Conservation (phyloP, 2,329 filamentous ascomycete species). For the Zymoseptoria passerinii region DNA sequence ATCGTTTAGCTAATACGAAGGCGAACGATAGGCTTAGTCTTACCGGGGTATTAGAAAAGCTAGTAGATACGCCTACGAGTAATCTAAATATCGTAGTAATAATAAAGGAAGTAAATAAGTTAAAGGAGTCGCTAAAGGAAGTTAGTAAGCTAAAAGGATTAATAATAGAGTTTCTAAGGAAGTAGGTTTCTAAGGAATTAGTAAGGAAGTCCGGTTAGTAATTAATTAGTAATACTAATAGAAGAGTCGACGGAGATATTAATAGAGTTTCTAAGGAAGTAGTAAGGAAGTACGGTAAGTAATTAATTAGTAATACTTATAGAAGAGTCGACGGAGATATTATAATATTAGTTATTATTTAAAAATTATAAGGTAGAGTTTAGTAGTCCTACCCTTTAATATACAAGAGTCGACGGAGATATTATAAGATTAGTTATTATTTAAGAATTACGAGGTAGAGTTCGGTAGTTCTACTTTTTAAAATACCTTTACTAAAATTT, state of each 20-base stretch:
- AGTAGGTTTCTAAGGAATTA: not conserved
- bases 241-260: not conserved
- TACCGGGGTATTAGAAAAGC: not conserved
- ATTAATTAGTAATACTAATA: not conserved
- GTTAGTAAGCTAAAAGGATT: not conserved
- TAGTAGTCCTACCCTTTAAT: not conserved
- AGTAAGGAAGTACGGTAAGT: not conserved
- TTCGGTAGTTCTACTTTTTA: not conserved
- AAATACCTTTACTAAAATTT: constrained; percentile 1
- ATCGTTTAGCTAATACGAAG: not conserved
- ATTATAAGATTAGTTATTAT: not conserved
- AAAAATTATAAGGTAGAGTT: not conserved
- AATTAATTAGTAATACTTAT: not conserved
- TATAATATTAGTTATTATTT: not conserved
- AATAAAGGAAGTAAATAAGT: not conserved
- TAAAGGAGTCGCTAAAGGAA: not conserved
- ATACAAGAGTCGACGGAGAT: not conserved
- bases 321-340: not conserved
- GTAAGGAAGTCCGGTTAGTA: not conserved
- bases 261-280: too few species aligned
- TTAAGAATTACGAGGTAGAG: not conserved
- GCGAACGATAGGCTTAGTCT: too few species aligned
- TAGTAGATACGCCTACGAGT: not conserved
- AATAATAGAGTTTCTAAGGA: not conserved
- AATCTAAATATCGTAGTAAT: not conserved